phyloP scores from a whole-genome alignment of 768 basidiomycete genomes.

The Imleria badia region DNA sequence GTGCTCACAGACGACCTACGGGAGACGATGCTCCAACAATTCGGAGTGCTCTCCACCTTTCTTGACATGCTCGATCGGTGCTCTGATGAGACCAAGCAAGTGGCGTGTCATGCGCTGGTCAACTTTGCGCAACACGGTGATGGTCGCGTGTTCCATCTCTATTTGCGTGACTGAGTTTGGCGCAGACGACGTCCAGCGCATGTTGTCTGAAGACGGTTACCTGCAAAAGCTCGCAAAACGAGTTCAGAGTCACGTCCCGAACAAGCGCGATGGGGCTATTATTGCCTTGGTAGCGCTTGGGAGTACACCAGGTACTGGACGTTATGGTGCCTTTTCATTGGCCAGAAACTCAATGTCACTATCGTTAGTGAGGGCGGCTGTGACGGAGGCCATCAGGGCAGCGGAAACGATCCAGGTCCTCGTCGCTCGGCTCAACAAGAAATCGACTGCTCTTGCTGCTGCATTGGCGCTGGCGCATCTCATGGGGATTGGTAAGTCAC shows the following conservation, averaged over 20 bases:
- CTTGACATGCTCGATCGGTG: slow-evolving; percentile 21
- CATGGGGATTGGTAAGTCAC: slow-evolving; percentile 18
- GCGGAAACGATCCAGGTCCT: slow-evolving; percentile 16
- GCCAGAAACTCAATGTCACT: not conserved
- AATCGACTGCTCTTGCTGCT: slow-evolving; percentile 21
- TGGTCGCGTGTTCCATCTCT: not conserved
- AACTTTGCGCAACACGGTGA: slow-evolving; percentile 20
- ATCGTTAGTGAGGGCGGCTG: slow-evolving; percentile 2
- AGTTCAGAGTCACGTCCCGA: slow-evolving; percentile 2
- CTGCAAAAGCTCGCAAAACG: slow-evolving; percentile 17
- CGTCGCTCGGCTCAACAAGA: slow-evolving; percentile 14
- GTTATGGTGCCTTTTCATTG: not conserved
- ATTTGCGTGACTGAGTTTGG: not conserved
- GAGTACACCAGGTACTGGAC: not conserved
- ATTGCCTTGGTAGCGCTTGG: slow-evolving; percentile 18
- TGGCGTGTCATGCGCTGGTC: slow-evolving; percentile 11
- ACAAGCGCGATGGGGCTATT: slow-evolving; percentile 19
- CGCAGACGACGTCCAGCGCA: slow-evolving; percentile 8
- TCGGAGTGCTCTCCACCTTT: slow-evolving; percentile 13
- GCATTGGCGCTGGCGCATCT: slow-evolving; percentile 18
- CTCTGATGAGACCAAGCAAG: slow-evolving; percentile 21
- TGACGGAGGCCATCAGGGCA: slow-evolving; percentile 15
- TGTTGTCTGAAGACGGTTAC: slow-evolving; percentile 6
- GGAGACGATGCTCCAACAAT: slow-evolving; percentile 11
- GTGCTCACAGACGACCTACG: slow-evolving; percentile 18